A percentile compares a stretch with the other conserved stretches of the same genome.
These are phyloP conservation scores for Nicotiana knightiana DNA, from an alignment of 257 asterid species.

Conservation along the genomic window DNA sequence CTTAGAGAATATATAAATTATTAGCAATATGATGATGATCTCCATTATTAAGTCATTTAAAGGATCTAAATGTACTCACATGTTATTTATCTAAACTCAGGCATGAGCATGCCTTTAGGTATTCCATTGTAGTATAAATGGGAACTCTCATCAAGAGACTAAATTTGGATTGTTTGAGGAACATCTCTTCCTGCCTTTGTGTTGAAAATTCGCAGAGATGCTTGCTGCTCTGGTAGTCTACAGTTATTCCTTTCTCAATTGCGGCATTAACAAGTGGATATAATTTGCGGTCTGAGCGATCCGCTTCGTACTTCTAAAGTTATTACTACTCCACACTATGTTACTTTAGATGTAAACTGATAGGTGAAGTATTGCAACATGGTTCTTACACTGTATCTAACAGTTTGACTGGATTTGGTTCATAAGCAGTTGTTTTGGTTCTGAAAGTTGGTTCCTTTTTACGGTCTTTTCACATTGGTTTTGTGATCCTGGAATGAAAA, in stretches of 20 bases:
- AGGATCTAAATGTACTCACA: neutral
- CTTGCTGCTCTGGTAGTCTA: neutral
- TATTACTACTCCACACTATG: too few species aligned
- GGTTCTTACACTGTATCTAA: neutral
- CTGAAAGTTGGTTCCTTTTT: neutral
- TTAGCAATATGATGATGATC: neutral
- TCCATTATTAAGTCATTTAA: neutral
- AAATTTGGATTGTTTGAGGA: neutral
- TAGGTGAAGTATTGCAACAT: neutral
- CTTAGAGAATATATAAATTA: neutral
- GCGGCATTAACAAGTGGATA: neutral
- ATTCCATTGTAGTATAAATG: neutral
- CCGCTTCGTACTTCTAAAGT: neutral
- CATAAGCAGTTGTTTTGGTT: neutral
- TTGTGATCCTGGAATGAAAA: neutral
- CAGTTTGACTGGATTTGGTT: neutral
- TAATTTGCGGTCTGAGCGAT: neutral
- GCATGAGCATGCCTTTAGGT: neutral
- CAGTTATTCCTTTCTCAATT: neutral
- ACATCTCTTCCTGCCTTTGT: neutral
- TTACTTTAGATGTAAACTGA: neutral
- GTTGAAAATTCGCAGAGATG: neutral
- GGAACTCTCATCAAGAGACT: neutral
- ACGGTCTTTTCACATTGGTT: neutral
- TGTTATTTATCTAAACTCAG: neutral